Percentiles rank a stretch among this genome's conserved stretches.
Evolutionary conservation across 257 asterid genomes (phyloP).

Genomic region (Eustoma russellianum): DNA sequence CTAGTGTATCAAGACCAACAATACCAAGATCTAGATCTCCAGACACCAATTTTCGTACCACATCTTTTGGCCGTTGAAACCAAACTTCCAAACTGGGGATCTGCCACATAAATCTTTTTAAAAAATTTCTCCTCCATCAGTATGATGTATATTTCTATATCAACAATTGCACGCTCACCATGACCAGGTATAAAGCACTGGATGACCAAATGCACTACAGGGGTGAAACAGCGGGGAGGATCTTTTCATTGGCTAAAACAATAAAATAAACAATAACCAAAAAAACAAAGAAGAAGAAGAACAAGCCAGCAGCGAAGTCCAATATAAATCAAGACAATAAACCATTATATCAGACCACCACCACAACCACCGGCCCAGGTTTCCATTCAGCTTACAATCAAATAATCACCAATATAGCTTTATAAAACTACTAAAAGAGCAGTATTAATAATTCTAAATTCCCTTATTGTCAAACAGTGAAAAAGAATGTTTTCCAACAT

Average conservation of each 20-base stretch:
- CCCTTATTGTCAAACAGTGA: neutral
- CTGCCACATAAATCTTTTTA: conserved; percentile 27
- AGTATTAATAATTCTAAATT: neutral
- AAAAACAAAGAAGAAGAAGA: too few species aligned
- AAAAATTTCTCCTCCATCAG: too few species aligned
- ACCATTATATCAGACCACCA: too few species aligned
- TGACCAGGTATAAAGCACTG: neutral
- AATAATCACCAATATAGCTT: neutral
- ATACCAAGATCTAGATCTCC: conserved; percentile 98
- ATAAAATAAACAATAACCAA: too few species aligned
- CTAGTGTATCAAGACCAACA: conserved; percentile 85
- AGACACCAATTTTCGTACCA: conserved; percentile 79
- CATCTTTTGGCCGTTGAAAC: conserved; percentile 97
- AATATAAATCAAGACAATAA: too few species aligned
- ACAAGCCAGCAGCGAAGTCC: too few species aligned
- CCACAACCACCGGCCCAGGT: neutral
- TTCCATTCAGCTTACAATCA: neutral
- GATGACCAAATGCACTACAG: too few species aligned
- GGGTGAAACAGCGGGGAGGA: neutral
- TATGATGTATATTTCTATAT: too few species aligned
- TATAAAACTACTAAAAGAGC: neutral
- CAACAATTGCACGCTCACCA: neutral
- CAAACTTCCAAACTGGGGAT: conserved; percentile 79
- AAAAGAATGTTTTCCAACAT: neutral
- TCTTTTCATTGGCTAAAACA: too few species aligned